phyloP scores from a whole-genome alignment of 1,284 basidiomycete species.

The Cystodermella granulosa region DNA sequence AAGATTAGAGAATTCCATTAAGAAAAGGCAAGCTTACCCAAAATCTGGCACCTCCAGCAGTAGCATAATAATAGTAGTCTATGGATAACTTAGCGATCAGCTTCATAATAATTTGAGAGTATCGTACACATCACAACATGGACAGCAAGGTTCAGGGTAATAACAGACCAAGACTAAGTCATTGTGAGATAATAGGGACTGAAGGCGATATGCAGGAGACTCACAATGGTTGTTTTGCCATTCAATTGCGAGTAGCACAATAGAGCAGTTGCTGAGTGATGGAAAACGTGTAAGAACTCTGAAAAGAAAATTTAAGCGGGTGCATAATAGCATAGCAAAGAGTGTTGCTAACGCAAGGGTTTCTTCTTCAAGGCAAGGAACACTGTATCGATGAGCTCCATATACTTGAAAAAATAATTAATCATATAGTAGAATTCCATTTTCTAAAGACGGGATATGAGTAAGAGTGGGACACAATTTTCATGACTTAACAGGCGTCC shows the following conservation, averaged over 20 bases:
- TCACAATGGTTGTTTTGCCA: slow-evolving; percentile 83
- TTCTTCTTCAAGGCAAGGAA: slow-evolving; percentile 99
- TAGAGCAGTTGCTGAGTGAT: slow-evolving; percentile 96
- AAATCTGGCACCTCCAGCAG: slow-evolving; percentile 89
- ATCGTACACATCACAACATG: slow-evolving; percentile 96
- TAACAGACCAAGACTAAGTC: slow-evolving; percentile 89
- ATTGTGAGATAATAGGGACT: slow-evolving; percentile 10
- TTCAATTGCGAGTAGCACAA: slow-evolving; percentile 93
- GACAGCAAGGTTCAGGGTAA: slow-evolving; percentile 86
- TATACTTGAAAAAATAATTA: slow-evolving; percentile 96
- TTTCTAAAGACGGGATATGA: slow-evolving; percentile 43
- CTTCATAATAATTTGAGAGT: background rate
- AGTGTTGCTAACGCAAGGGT: slow-evolving; percentile 66
- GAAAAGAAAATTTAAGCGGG: slow-evolving; percentile 12
- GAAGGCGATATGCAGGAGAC: slow-evolving; percentile 24
- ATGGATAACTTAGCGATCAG: slow-evolving; percentile 3
- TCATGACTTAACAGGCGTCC: slow-evolving; percentile 69
- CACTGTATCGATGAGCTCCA: slow-evolving; percentile 91
- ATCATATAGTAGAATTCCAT: slow-evolving; percentile 94
- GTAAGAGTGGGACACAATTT: slow-evolving; percentile 12
- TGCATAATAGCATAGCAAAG: slow-evolving; percentile 5
- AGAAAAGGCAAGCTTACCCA: slow-evolving; percentile 61
- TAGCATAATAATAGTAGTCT: slow-evolving; percentile 98
- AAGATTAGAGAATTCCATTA: slow-evolving; percentile 6
- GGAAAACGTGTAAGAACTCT: slow-evolving; percentile 98